A percentile compares a stretch with the other conserved stretches of the same genome.
These are phyloP conservation scores for Carpinus viminea DNA, from an alignment of 306 rosid species.

Conservation along the genomic window DNA sequence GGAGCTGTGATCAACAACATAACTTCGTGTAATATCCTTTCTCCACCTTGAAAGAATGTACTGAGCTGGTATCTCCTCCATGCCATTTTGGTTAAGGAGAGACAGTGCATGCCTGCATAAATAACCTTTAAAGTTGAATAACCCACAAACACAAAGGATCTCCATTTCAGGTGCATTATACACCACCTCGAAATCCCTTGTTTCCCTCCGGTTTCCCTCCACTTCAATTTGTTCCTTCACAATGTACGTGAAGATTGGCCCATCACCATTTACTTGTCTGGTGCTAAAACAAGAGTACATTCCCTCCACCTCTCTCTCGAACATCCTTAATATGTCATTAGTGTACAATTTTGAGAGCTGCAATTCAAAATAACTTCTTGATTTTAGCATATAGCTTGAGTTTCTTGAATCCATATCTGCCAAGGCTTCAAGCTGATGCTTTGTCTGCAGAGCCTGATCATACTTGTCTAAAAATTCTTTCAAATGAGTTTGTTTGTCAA, in stretches of 20 bases:
- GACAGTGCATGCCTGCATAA: conserved; percentile 69
- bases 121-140: conserved; percentile 67
- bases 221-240: conserved; percentile 56
- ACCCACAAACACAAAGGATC: conserved; percentile 64
- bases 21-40: conserved; percentile 55
- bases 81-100: conserved; percentile 56
- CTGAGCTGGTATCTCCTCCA: conserved; percentile 64
- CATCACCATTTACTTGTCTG: conserved; percentile 51
- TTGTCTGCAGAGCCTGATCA: conserved; percentile 51
- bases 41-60: conserved; percentile 69
- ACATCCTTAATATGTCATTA: conserved; percentile 46
- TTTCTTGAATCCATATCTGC: conserved; percentile 66
- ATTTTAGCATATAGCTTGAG: conserved; percentile 38
- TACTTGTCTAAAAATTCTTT: conserved; percentile 54
- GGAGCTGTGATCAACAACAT: conserved; percentile 43
- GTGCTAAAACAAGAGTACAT: conserved; percentile 60
- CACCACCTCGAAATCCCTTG: conserved; percentile 58
- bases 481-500: conserved; percentile 47
- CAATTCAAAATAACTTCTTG: conserved; percentile 55
- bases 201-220: conserved; percentile 47
- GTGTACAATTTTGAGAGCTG: conserved; percentile 66
- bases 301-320: conserved; percentile 59
- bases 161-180: conserved; percentile 63
- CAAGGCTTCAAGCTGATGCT: conserved; percentile 52
- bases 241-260: conserved; percentile 48